Base-by-base conservation (phyloP, 1,284 basidiomycete species). In the Malassezia dermatis region DNA sequence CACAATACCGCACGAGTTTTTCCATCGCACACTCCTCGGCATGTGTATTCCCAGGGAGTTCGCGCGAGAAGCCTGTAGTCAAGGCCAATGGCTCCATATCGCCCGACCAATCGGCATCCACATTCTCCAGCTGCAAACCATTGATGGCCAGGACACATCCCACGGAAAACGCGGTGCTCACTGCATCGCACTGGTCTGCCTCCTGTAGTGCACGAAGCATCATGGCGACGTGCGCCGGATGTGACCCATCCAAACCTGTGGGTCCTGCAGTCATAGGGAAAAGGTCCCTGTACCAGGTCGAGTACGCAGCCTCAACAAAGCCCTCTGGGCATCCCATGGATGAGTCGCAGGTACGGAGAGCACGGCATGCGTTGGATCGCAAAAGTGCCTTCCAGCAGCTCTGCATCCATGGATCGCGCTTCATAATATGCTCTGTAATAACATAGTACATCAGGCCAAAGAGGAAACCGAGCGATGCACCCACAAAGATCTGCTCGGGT, bases 11-110 rank as follows among this genome's bases (percentile, higher is more conserved):
- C 75, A 47, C 40, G 12, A 85, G 82, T 71, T 96, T 96, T 37
- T 81, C 76, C 43, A 98, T 78, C 0, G 93, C 91, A 71, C 93
- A 94, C 21, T 91, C 89, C 77, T 99, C 93, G 12, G 93, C 93
- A 75, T 99, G 94, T 1, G 93, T 96, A 75, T 96, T 98, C 48
- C 91, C 93, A 1, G 64, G 64, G 0, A 95, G 80, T 75, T 98
- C 91, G 68, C 94, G 81, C 31, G 90, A 95, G 77, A 85, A 93
- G 24, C 91, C 91, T 7, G 84, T 84, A 6, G 87, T 78, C 24
- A 98, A 76, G 34, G 87, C 53, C 0, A 49, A 45, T 3, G 56
- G 59, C 27, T 56, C 54, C 8, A 50, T 39, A 5, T 51, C 27
- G 0, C 15, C 40, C 8, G 35, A 12, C 13, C 8, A 27, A 5